Conservation (phyloP, 2,329 filamentous ascomycete species). For the Aspergillus ruber region DNA sequence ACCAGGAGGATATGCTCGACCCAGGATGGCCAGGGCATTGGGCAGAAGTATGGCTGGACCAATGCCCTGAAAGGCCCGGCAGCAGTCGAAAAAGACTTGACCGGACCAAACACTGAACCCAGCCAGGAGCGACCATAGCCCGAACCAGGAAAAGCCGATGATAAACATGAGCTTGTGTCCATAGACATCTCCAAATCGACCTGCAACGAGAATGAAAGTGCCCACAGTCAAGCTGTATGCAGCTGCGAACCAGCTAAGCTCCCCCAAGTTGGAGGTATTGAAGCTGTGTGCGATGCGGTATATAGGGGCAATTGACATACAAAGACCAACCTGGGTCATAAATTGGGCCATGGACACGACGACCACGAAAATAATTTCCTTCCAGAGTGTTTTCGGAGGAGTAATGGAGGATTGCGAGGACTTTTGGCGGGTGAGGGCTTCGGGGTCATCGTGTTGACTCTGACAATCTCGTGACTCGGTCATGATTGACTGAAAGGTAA, state of each 20-base stretch:
- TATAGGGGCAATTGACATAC: conserved; percentile 44
- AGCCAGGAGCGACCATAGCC: conserved; percentile 31
- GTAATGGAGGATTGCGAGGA: conserved; percentile 10
- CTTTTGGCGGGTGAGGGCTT: conserved; percentile 10
- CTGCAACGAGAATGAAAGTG: conserved; percentile 30
- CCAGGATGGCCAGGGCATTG: conserved; percentile 59
- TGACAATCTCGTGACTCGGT: no score
- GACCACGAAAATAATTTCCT: conserved; percentile 23
- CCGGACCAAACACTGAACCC: conserved; percentile 28
- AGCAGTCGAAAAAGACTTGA: conserved; percentile 46
- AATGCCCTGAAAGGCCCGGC: conserved; percentile 48
- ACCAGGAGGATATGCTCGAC: conserved; percentile 51
- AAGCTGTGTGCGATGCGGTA: conserved; percentile 45
- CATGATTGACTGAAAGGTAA: no score
- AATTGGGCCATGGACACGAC: conserved; percentile 29
- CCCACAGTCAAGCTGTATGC: conserved; percentile 46
- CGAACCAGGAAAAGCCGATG: conserved; percentile 32
- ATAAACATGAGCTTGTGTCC: conserved; percentile 32
- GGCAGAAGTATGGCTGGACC: conserved; percentile 60
- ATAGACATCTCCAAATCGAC: conserved; percentile 31
- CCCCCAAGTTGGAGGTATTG: conserved; percentile 33
- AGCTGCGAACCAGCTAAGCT: conserved; percentile 51
- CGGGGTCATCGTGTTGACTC: conserved; percentile 4
- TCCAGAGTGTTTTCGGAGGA: conserved; percentile 10
- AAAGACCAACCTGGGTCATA: conserved; percentile 42